A percentile compares a stretch with the other conserved stretches of the same genome.
These are phyloP conservation scores for Cyberlindnera lachancei DNA, from an alignment of 805 yeast species.

Conservation along the genomic window DNA sequence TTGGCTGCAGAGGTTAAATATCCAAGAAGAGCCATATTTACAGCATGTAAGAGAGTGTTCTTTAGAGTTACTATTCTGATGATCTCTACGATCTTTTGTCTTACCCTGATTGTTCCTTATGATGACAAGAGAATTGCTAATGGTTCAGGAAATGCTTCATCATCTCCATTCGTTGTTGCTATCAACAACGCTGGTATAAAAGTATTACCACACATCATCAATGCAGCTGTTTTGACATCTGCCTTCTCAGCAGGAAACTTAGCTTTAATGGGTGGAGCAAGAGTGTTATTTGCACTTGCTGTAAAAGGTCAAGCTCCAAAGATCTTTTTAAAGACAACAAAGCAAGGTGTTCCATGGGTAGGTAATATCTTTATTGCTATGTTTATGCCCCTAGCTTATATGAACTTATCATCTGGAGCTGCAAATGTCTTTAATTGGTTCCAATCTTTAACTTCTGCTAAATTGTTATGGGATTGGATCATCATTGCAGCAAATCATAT, in stretches of 20 bases:
- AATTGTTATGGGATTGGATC: constrained; percentile 73
- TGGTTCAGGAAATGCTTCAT: constrained; percentile 32
- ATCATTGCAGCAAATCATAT: constrained; percentile 59
- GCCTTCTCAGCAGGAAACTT: constrained; percentile 74
- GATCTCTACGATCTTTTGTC: constrained; percentile 55
- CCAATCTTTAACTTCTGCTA: constrained; percentile 65
- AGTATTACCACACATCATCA: constrained; percentile 61
- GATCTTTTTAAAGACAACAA: constrained; percentile 40
- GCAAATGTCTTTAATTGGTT: constrained; percentile 62
- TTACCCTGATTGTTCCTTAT: constrained; percentile 60
- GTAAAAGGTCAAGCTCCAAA: constrained; percentile 52
- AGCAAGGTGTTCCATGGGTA: constrained; percentile 52
- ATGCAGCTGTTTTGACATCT: constrained; percentile 62
- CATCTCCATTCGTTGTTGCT: constrained; percentile 68
- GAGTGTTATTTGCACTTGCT: constrained; percentile 58
- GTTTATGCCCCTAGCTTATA: constrained; percentile 57
- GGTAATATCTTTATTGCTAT: constrained; percentile 50
- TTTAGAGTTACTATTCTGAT: constrained; percentile 60
- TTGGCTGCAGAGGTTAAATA: constrained; percentile 67
- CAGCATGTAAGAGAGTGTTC: constrained; percentile 63
- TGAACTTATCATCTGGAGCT: constrained; percentile 45
- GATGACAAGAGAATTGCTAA: constrained; percentile 44
- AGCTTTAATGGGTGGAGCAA: constrained; percentile 63
- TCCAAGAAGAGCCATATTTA: constrained; percentile 44
- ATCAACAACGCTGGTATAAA: constrained; percentile 60